Base-by-base conservation (phyloP, 441 rosid genomes). In the Capsella rubella region DNA sequence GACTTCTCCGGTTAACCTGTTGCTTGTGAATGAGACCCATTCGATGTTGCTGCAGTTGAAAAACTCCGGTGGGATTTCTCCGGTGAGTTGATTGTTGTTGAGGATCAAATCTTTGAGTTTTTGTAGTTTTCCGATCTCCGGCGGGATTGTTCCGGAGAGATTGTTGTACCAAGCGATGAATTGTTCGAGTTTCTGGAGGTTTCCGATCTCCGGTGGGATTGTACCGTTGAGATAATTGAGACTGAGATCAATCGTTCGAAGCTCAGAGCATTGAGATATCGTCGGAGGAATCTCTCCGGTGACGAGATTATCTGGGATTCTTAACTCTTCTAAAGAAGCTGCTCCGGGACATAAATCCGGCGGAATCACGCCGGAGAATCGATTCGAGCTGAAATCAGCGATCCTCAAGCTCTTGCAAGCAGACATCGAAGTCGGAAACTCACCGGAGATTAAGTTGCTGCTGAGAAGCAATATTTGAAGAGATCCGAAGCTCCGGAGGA, bases 1-100 rank as follows among this genome's bases (percentile, higher is more conserved):
- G 61, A 92, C 80, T 70, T 84, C 64, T 4, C 99, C 99, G 1
- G 84, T 81, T 69, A 92, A 79, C 61, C 79, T 69, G 69, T 92
- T 95, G 88, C 97, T 89, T 16, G 99, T 86, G 67, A 95, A 89
- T 16, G 99, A 92, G 32, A 95, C 81, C 99, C 99, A 95, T 66
- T 90, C 97, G 1, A 92, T 84, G 82, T 92, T 92, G 40, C 86
- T 89, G 81, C 96, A 92, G 25, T 84, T 81, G 84, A 90, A 89
- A 49, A 95, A 77, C 15, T 91, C 92, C 5, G 73, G 80, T 2
- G 98, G 99, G 51, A 95, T 86, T 68, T 84, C 91, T 34, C 96
- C 99, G 25, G 67, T 84, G 31, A 90, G 93, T 35, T 83, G 86
- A 50, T 92, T 95, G 69, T 95, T 90, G 75, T 92, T 95, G 55